Evolutionary conservation across 306 rosid species (phyloP).

Genomic region (Cyclanthera cordifolia): DNA sequence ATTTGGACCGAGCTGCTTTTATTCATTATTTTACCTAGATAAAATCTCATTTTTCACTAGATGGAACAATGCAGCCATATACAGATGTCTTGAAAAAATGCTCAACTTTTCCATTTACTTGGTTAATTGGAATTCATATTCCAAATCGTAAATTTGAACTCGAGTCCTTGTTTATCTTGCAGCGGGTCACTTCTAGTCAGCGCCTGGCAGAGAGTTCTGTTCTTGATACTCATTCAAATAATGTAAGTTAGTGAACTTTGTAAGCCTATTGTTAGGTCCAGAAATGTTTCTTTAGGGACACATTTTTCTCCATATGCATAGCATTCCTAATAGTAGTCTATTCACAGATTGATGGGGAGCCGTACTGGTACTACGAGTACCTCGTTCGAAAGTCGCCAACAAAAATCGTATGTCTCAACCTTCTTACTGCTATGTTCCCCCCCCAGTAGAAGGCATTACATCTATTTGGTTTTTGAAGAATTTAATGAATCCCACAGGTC

Average conservation of each 20-base stretch:
- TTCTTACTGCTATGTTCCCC: background rate
- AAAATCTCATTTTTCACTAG: background rate
- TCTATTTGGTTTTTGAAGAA: conserved; percentile 18
- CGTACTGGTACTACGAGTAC: conserved; percentile 83
- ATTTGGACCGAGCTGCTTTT: background rate
- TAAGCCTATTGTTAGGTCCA: background rate
- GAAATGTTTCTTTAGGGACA: background rate
- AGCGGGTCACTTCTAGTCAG: conserved; percentile 90
- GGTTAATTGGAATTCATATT: background rate
- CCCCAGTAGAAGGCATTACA: background rate
- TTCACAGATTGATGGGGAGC: conserved; percentile 71
- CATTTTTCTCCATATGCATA: conserved; percentile 9
- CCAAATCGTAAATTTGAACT: background rate
- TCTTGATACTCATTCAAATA: conserved; percentile 66
- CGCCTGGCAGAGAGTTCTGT: conserved; percentile 90
- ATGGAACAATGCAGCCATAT: background rate
- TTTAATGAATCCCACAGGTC: conserved; percentile 35
- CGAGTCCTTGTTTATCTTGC: conserved; percentile 22
- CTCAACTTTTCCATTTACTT: background rate
- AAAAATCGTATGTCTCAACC: conserved; percentile 33
- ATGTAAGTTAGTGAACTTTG: conserved; percentile 33
- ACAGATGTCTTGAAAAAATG: background rate
- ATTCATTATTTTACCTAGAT: background rate
- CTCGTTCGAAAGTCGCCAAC: conserved; percentile 92
- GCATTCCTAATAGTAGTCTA: conserved; percentile 15